phyloP scores from a whole-genome alignment of 371 early-diverging fungal species.

The Circinella minor region DNA sequence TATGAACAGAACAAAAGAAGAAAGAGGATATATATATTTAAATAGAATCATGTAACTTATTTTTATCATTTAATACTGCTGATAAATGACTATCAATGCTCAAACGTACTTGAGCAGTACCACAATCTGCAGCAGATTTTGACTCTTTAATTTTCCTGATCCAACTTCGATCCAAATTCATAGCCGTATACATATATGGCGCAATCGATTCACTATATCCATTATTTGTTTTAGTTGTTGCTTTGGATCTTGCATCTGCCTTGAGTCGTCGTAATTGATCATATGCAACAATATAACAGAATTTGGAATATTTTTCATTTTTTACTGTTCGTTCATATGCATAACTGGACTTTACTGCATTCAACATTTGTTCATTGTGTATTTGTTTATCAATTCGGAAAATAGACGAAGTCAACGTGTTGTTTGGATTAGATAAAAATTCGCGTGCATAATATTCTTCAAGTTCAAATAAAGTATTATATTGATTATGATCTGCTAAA shows the following conservation, averaged over 20 bases:
- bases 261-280: conserved; percentile 30
- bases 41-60: background rate
- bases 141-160: conserved; percentile 16
- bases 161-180: conserved; percentile 25
- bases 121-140: conserved; percentile 9
- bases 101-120: conserved; percentile 14
- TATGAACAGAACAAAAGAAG: no score
- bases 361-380: conserved; percentile 16
- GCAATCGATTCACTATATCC: conserved; percentile 18
- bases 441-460: conserved; percentile 41
- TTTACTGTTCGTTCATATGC: conserved; percentile 26
- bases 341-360: conserved; percentile 31
- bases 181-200: conserved; percentile 25
- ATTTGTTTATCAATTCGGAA: conserved; percentile 20
- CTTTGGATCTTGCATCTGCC: conserved; percentile 26
- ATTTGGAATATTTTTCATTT: conserved; percentile 22
- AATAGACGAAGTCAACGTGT: conserved; percentile 2
- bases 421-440: conserved; percentile 17
- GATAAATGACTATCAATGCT: background rate
- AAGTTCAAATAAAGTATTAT: conserved; percentile 32
- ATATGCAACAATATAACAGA: conserved; percentile 32
- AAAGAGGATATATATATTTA: background rate
- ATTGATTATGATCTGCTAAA: conserved; percentile 20
- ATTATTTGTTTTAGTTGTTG: conserved; percentile 3
- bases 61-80: background rate